Evolutionary conservation across 257 asterid genomes (phyloP).

Genomic region (Ligustrum vulgare): DNA sequence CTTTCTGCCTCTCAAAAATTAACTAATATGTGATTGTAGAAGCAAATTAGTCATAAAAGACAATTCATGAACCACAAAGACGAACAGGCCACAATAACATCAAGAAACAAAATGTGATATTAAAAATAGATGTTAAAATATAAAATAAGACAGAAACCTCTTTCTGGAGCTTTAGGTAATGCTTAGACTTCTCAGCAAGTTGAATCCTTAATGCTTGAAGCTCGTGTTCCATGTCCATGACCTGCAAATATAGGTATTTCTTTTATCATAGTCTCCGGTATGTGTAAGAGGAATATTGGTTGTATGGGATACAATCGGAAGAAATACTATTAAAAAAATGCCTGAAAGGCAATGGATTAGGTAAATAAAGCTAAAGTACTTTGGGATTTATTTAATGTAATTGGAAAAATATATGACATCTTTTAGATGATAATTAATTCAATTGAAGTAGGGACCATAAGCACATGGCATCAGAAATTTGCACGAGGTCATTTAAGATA

Average conservation of each 20-base stretch:
- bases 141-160: slow-evolving; percentile 33
- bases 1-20: background rate
- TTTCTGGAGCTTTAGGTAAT: slow-evolving; percentile 49
- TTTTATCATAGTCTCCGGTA: background rate
- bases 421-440: background rate
- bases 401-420: background rate
- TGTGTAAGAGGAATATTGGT: slow-evolving; percentile 8
- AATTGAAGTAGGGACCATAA: background rate
- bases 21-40: background rate
- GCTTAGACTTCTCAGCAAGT: slow-evolving; percentile 50
- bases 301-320: slow-evolving; percentile 4
- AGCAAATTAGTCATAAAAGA: slow-evolving; percentile 2
- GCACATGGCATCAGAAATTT: background rate
- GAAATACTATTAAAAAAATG: background rate
- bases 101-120: no score
- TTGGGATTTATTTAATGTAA: background rate
- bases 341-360: background rate
- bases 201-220: slow-evolving; percentile 89
- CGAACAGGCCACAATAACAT: background rate
- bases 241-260: slow-evolving; percentile 45
- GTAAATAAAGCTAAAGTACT: background rate
- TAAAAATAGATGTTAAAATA: background rate
- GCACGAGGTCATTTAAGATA: background rate
- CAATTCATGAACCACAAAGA: background rate
- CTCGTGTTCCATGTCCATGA: slow-evolving; percentile 97